Conservation (phyloP, 345 rosid species). For the Hirschfeldia incana region DNA sequence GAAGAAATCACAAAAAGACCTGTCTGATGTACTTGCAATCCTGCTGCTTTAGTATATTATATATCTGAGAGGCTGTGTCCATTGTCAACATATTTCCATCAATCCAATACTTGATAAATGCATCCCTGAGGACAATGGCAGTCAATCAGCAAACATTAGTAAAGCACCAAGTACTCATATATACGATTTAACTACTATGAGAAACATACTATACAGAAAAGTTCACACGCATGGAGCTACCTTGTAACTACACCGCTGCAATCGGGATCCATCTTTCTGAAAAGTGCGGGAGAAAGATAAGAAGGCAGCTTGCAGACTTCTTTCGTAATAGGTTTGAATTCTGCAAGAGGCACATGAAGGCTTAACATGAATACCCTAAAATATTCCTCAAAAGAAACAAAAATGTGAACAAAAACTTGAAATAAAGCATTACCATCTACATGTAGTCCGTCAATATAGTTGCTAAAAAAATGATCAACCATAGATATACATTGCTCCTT, state of each 20-base stretch:
- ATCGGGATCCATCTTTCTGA: conserved; percentile 65
- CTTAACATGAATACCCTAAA: conserved; percentile 8
- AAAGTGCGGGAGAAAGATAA: conserved; percentile 63
- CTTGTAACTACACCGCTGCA: conserved; percentile 63
- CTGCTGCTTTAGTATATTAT: conserved; percentile 70
- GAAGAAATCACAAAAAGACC: conserved; percentile 46
- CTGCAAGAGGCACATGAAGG: conserved; percentile 45
- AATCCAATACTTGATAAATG: conserved; percentile 74
- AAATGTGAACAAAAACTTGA: background rate
- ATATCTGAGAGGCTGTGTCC: conserved; percentile 70
- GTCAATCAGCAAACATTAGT: background rate
- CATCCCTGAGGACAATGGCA: conserved; percentile 50
- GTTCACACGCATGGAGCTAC: conserved; percentile 38
- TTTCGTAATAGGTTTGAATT: conserved; percentile 68
- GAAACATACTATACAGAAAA: background rate
- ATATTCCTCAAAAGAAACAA: background rate
- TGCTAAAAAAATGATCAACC: conserved; percentile 56
- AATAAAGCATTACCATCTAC: conserved; percentile 56
- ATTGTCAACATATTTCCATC: conserved; percentile 63
- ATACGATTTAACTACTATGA: no score
- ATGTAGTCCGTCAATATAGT: conserved; percentile 58
- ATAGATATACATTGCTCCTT: conserved; percentile 64
- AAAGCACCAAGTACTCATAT: background rate
- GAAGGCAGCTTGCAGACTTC: conserved; percentile 89
- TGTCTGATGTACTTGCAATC: conserved; percentile 65